Percentiles rank a stretch among this genome's conserved stretches.
Conservation (phyloP, 129 eudicot species). For the Helichrysum umbraculigerum region DNA sequence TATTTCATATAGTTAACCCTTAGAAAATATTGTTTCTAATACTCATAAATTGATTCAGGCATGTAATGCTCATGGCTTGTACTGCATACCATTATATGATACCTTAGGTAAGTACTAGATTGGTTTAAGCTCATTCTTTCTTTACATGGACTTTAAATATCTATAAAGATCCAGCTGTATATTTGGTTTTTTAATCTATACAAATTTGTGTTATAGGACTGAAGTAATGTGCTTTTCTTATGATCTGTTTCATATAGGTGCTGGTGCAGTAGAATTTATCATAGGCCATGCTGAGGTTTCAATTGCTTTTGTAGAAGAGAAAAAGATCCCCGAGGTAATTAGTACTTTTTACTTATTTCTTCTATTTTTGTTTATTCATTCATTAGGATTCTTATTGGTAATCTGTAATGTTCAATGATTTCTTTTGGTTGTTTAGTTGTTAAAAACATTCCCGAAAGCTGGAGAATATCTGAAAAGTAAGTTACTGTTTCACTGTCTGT, state of each 20-base stretch:
- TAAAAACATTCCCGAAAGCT: constrained; percentile 70
- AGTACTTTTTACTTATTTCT: neutral
- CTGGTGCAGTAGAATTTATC: constrained; percentile 89
- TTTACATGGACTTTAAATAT: neutral
- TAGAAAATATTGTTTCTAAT: constrained; percentile 7
- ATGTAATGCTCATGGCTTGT: constrained; percentile 92
- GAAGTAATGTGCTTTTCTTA: neutral
- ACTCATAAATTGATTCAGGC: constrained; percentile 59
- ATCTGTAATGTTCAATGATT: neutral
- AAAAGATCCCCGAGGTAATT: constrained; percentile 80
- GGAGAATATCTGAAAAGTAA: constrained; percentile 77
- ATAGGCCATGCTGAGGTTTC: constrained; percentile 81
- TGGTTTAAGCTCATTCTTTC: constrained; percentile 6
- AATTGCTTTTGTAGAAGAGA: constrained; percentile 81
- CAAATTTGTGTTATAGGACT: constrained; percentile 6
- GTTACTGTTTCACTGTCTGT: constrained; percentile 32
- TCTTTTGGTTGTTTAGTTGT: constrained; percentile 52
- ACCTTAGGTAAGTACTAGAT: constrained; percentile 60
- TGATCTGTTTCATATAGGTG: constrained; percentile 54
- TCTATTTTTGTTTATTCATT: neutral
- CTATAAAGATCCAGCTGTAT: too few relatives aligned
- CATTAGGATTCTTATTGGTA: neutral
- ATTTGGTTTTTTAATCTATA: too few relatives aligned
- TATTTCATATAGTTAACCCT: too few relatives aligned
- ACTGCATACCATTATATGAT: constrained; percentile 90